A percentile compares a stretch with the other conserved stretches of the same genome.
Evolutionary conservation across 805 yeast species (phyloP).

Genomic region (Scheffersomyces spartinae): DNA sequence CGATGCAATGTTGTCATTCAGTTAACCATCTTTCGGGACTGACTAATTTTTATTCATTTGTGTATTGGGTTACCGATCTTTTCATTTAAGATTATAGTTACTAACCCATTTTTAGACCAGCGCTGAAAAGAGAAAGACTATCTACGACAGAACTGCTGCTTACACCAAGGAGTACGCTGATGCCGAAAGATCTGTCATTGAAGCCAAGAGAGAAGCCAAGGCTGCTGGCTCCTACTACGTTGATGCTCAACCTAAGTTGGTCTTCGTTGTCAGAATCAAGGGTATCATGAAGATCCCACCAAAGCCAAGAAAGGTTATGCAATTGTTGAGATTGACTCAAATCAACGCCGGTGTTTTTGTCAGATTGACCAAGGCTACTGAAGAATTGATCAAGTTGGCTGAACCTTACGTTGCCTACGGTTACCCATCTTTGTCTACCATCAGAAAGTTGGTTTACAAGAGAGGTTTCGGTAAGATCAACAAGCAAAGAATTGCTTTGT

Average conservation of each 20-base stretch:
- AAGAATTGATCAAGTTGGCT: constrained; percentile 84
- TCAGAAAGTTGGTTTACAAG: constrained; percentile 91
- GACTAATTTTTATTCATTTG: constrained; percentile 26
- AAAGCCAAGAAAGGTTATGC: constrained; percentile 98
- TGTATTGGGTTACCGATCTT: neutral
- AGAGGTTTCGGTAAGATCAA: constrained; percentile 96
- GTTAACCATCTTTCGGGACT: constrained; percentile 86
- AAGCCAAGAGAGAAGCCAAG: constrained; percentile 89
- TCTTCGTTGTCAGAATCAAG: constrained; percentile 96
- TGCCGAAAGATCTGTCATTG: constrained; percentile 78
- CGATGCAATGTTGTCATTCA: constrained; percentile 60
- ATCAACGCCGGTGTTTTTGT: constrained; percentile 93
- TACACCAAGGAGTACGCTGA: constrained; percentile 91
- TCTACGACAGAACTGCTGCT: constrained; percentile 92
- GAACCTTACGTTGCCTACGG: constrained; percentile 97
- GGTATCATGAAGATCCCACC: constrained; percentile 99
- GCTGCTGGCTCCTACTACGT: constrained; percentile 91
- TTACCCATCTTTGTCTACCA: constrained; percentile 88
- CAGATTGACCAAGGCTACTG: constrained; percentile 90
- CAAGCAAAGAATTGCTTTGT: constrained; percentile 88
- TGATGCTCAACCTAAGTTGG: constrained; percentile 89
- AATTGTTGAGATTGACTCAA: constrained; percentile 85
- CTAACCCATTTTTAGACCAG: constrained; percentile 28
- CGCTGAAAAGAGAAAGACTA: constrained; percentile 49
- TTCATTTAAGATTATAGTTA: constrained; percentile 6